Percentiles rank a stretch among this genome's conserved stretches.
Evolutionary conservation across 73 alveolate genomes (phyloP).

Genomic region (Uronychia binucleata): DNA sequence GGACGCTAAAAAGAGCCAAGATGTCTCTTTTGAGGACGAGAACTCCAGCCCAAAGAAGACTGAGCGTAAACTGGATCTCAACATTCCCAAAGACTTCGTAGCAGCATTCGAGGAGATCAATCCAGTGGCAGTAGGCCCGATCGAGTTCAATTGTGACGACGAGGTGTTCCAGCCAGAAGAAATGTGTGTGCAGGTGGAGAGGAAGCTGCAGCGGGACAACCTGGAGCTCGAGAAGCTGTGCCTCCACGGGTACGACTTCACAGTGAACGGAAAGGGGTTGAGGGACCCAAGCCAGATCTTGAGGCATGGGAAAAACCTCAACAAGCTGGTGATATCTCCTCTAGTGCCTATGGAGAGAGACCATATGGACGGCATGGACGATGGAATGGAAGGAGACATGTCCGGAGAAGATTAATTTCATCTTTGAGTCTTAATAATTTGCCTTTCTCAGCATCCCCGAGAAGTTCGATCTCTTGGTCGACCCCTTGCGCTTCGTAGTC

Average conservation of each 20-base stretch:
- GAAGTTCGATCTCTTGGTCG: neutral
- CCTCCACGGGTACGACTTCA: neutral
- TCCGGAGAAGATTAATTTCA: neutral
- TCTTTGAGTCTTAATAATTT: neutral
- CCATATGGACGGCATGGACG: neutral
- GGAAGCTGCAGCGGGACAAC: neutral
- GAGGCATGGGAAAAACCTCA: neutral
- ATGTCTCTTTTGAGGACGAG: slow-evolving; percentile 15
- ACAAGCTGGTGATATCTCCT: neutral
- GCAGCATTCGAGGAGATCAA: neutral
- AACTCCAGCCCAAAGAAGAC: neutral
- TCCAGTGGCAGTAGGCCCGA: neutral
- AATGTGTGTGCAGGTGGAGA: neutral
- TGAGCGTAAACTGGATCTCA: neutral
- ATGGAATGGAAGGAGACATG: neutral
- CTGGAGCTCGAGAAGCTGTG: neutral
- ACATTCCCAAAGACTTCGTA: neutral
- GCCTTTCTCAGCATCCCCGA: neutral
- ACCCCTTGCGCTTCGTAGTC: neutral
- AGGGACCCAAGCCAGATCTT: neutral
- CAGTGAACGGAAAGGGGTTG: neutral
- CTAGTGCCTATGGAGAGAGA: neutral
- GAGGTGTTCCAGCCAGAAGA: neutral
- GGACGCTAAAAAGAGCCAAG: neutral
- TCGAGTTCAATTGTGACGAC: neutral